Percentiles rank a stretch among this genome's conserved stretches.
These are phyloP conservation scores for Thalassiosira profunda DNA, from an alignment of 108 stramenopile species.

Conservation along the genomic window DNA sequence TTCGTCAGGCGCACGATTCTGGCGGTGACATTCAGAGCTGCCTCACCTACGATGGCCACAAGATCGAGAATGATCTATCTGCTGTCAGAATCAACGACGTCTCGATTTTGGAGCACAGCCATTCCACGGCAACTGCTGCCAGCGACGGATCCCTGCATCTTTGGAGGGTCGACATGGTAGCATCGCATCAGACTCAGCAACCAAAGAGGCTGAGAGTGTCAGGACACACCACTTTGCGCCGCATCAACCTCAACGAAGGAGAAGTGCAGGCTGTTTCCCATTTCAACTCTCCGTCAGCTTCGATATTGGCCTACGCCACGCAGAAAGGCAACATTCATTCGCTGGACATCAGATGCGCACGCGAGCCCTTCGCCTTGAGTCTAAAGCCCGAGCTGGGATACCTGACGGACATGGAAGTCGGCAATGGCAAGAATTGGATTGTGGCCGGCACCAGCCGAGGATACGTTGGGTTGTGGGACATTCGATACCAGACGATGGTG, in stretches of 20 bases:
- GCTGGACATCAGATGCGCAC: constrained; percentile 74
- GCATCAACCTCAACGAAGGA: constrained; percentile 76
- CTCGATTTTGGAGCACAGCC: constrained; percentile 87
- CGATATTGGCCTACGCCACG: constrained; percentile 85
- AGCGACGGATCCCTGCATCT: constrained; percentile 92
- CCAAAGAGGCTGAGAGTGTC: constrained; percentile 63
- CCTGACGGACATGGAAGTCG: constrained; percentile 87
- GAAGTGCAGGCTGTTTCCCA: constrained; percentile 90
- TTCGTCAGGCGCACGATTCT: constrained; percentile 78
- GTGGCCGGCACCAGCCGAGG: constrained; percentile 85
- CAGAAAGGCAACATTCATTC: constrained; percentile 83
- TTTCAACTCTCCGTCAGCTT: constrained; percentile 89
- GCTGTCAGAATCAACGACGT: constrained; percentile 83
- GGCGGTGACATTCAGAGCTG: constrained; percentile 80
- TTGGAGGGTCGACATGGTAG: constrained; percentile 84
- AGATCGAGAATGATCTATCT: background rate
- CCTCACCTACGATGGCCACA: constrained; percentile 82
- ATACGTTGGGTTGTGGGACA: constrained; percentile 76
- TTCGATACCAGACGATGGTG: constrained; percentile 81
- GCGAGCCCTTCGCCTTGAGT: constrained; percentile 80
- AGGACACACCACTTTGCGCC: constrained; percentile 58
- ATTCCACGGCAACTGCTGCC: constrained; percentile 89
- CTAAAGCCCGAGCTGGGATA: constrained; percentile 91
- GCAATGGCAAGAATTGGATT: constrained; percentile 91
- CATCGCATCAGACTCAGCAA: constrained; percentile 33